Conservation (phyloP, 2,329 filamentous ascomycete species). For the Zasmidium angulare region DNA sequence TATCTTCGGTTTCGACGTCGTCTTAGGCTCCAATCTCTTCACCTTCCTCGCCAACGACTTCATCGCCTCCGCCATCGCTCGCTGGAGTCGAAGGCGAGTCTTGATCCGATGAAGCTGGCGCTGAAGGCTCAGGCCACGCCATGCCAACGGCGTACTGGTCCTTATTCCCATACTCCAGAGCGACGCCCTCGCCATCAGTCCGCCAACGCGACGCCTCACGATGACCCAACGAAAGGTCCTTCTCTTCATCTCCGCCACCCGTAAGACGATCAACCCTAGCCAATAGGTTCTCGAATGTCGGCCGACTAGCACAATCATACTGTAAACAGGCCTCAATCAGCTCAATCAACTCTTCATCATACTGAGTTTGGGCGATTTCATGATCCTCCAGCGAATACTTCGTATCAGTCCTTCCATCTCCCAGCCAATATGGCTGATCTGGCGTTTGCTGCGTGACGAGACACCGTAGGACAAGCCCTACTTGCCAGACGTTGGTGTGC, state of each 20-base stretch:
- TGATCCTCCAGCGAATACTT: neutral
- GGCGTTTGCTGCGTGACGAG: neutral
- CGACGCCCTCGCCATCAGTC: neutral
- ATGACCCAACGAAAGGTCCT: too few relatives aligned
- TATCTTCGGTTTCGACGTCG: neutral
- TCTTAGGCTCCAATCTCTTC: neutral
- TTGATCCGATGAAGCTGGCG: too few relatives aligned
- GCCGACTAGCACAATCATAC: neutral
- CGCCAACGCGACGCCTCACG: neutral
- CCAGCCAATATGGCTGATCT: neutral
- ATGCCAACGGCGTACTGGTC: neutral
- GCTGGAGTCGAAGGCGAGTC: too few relatives aligned
- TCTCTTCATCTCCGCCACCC: neutral
- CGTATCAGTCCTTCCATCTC: neutral
- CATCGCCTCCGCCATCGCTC: neutral
- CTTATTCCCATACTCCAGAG: neutral
- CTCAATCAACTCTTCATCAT: neutral
- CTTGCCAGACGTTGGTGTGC: neutral
- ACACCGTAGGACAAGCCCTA: neutral
- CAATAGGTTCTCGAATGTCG: neutral
- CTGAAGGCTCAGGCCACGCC: too few relatives aligned
- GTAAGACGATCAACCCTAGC: neutral
- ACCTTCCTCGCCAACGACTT: neutral
- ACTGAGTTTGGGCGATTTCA: neutral
- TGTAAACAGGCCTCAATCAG: neutral